phyloP scores from a whole-genome alignment of 805 yeast genomes.

The Candida coquimbonensis region DNA sequence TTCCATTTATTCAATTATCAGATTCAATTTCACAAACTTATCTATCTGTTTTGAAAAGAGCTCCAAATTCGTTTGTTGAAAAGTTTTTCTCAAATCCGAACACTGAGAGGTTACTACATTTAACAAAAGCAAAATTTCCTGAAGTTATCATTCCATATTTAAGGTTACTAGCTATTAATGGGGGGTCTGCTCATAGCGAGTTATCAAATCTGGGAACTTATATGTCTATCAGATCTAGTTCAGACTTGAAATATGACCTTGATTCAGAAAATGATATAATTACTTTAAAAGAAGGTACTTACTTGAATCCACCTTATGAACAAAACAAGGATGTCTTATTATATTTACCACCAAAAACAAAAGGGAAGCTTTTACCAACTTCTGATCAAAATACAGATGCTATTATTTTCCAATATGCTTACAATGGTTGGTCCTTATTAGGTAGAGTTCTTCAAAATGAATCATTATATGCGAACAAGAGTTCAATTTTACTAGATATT shows the following conservation, averaged over 20 bases:
- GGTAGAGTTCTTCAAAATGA: conserved; percentile 73
- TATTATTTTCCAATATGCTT: conserved; percentile 64
- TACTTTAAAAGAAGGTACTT: conserved; percentile 38
- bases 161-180: conserved; percentile 53
- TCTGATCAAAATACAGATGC: conserved; percentile 29
- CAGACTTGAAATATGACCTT: conserved; percentile 35
- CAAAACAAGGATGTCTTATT: conserved; percentile 36
- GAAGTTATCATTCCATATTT: conserved; percentile 52
- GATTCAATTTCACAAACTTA: conserved; percentile 26
- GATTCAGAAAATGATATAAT: conserved; percentile 48
- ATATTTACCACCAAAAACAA: conserved; percentile 48
- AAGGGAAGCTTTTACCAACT: conserved; percentile 62
- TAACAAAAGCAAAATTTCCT: conserved; percentile 75
- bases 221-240: conserved; percentile 39
- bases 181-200: conserved; percentile 60
- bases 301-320: conserved; percentile 53
- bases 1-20: conserved; percentile 43
- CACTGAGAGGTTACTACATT: conserved; percentile 26
- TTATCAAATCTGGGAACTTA: conserved; percentile 54
- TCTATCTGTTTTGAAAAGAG: conserved; percentile 22
- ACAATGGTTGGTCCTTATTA: conserved; percentile 81
- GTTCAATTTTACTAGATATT: conserved; percentile 39
- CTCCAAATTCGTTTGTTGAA: conserved; percentile 33
- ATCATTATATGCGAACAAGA: conserved; percentile 26
- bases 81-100: conserved; percentile 28